phyloP scores from a whole-genome alignment of 208 protist species.

The Acanthamoeba quina region DNA sequence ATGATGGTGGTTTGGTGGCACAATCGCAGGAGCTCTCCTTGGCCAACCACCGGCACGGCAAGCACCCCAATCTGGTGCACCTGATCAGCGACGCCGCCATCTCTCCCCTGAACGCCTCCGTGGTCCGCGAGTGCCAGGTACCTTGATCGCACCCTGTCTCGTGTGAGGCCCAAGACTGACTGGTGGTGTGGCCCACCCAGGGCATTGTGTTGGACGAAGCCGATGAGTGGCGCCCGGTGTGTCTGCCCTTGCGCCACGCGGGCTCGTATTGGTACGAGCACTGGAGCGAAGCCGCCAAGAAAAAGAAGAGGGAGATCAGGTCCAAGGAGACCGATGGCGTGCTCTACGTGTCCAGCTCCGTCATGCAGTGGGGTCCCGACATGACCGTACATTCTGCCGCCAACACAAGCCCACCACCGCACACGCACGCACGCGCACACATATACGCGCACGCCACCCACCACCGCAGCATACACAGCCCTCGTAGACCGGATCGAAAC shows the following conservation, averaged over 20 bases:
- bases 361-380: background rate
- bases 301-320: constrained; percentile 47
- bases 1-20: background rate
- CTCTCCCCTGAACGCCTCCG: background rate
- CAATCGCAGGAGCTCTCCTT: background rate
- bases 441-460: background rate
- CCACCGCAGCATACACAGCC: too few relatives aligned
- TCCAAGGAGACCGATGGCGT: constrained; percentile 50
- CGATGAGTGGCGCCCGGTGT: constrained; percentile 30
- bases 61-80: constrained; percentile 29
- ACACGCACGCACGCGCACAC: too few relatives aligned
- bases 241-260: background rate
- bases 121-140: constrained; percentile 39
- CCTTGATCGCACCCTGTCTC: background rate
- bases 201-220: background rate
- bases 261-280: constrained; percentile 62
- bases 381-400: background rate
- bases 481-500: background rate
- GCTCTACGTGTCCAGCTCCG: constrained; percentile 36
- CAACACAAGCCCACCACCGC: background rate
- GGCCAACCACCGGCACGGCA: background rate
- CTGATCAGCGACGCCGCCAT: constrained; percentile 24
- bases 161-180: background rate
- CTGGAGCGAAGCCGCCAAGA: constrained; percentile 55
- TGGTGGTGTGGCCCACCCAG: background rate